phyloP scores from a whole-genome alignment of 495 filamentous ascomycete species.

The Trichoderma virens region DNA sequence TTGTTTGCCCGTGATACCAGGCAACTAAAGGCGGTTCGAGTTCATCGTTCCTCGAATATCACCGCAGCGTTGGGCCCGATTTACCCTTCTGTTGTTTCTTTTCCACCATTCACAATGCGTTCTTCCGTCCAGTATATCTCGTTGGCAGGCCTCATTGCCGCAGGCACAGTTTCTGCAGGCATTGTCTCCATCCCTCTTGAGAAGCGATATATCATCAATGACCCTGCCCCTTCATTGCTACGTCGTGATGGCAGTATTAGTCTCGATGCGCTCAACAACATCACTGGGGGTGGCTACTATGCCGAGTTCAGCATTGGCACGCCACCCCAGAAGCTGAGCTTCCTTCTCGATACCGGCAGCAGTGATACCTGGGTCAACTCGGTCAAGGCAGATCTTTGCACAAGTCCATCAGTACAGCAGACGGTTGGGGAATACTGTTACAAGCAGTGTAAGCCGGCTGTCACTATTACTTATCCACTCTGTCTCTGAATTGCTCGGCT shows the following conservation, averaged over 20 bases:
- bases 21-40: neutral
- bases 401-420: constrained; percentile 21
- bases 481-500: neutral
- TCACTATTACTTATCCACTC: neutral
- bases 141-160: neutral
- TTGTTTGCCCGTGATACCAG: neutral
- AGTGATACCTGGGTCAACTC: constrained; percentile 74
- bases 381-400: constrained; percentile 36
- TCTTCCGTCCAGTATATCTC: neutral
- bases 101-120: constrained; percentile 3
- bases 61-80: neutral
- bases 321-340: constrained; percentile 48
- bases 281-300: constrained; percentile 51
- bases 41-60: neutral
- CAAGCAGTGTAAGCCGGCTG: neutral
- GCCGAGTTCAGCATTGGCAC: constrained; percentile 63
- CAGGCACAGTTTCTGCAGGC: constrained; percentile 5
- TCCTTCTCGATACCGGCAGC: constrained; percentile 70
- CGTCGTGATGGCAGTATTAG: constrained; percentile 25
- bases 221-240: constrained; percentile 9
- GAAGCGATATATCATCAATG: neutral
- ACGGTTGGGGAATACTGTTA: neutral
- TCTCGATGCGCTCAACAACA: constrained; percentile 29
- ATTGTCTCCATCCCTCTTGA: neutral
- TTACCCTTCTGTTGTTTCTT: neutral